Base-by-base conservation (phyloP, 352 stramenopile genomes). In the Stephanocyclus meneghinianus region DNA sequence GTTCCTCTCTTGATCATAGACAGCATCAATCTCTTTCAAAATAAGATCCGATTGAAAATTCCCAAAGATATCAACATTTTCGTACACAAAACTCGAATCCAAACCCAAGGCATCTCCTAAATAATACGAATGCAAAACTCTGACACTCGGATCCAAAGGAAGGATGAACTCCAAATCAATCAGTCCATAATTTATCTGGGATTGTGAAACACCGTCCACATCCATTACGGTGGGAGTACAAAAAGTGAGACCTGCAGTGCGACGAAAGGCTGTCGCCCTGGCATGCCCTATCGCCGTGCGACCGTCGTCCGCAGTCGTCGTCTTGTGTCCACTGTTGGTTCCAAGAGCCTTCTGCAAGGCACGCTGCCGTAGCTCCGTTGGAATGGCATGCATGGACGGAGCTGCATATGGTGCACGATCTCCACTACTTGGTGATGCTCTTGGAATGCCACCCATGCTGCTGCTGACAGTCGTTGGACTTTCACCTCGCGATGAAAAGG, bases 111-210 rank as follows among this genome's bases (percentile, higher is more conserved):
- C 76, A 66, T 83, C 76, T 35, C 59, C 62, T 6, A 83, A 42
- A 57, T 78, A 83, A 68, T 83, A 74, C 4, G 55, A 61, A 55
- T 83, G 67, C 0, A 83, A 55, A 21, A 83, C 63, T 21, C 62
- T 16, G 35, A 78, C 68, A 21, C 48, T 66, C 51, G 76, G 76
- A 37, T 74, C 42, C 9, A 78, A 47, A 7, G 75, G 44, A 13
- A 83, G 62, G 47, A 83, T 67, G 47, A 83, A 83, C 18, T 83
- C 75, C 51, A 83, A 60, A 55, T 77, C 61, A 9, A 57, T 47
- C 42, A 83, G 50, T 21, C 70, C 40, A 29, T n/a, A n/a, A n/a
- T 68, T 18, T 13, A 50, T 29, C 18, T 63, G n/a, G 0, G 26
- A 50, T 13, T 75, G 18, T 9, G 30, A 18, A 26, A 32, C 44